phyloP scores from a whole-genome alignment of 2,329 filamentous ascomycete species.

The Fusarium sp. region DNA sequence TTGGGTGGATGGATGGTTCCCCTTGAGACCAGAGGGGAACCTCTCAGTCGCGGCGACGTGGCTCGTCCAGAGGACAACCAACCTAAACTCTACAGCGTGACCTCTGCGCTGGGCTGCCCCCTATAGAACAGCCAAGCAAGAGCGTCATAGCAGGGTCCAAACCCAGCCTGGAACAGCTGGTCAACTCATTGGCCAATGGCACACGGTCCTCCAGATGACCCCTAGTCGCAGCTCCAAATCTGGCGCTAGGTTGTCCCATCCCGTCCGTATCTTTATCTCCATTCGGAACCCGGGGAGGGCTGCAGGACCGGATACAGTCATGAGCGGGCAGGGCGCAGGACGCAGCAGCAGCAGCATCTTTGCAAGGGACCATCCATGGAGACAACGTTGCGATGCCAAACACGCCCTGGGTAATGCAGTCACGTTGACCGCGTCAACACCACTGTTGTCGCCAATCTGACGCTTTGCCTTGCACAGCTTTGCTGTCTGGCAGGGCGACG shows the following conservation, averaged over 20 bases:
- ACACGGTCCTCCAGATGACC: constrained; percentile 16
- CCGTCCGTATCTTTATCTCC: constrained; percentile 24
- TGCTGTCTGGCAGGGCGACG: constrained; percentile 26
- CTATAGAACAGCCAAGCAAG: constrained; percentile 1
- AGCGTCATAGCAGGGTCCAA: constrained; percentile 33
- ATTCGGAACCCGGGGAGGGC: constrained; percentile 33
- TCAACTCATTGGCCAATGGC: constrained; percentile 34
- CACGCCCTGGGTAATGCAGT: constrained; percentile 14
- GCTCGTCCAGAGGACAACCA: constrained; percentile 32
- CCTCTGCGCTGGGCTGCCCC: constrained; percentile 12
- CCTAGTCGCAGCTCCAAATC: constrained; percentile 19
- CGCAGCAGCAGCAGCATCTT: background rate
- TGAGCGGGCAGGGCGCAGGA: constrained; percentile 25
- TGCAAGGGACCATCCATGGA: constrained; percentile 27
- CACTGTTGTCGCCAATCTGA: constrained; percentile 5
- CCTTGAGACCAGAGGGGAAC: constrained; percentile 1
- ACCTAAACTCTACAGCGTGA: background rate
- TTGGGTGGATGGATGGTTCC: constrained; percentile 21
- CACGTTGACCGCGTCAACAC: constrained; percentile 28
- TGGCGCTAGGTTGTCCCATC: constrained; percentile 29
- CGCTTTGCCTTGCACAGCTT: constrained; percentile 12
- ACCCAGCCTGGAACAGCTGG: background rate
- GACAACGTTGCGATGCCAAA: constrained; percentile 15
- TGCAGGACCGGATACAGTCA: constrained; percentile 14
- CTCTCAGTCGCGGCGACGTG: constrained; percentile 39